Evolutionary conservation across 148 eudicot species (phyloP).

Genomic region (Cornus controversa): DNA sequence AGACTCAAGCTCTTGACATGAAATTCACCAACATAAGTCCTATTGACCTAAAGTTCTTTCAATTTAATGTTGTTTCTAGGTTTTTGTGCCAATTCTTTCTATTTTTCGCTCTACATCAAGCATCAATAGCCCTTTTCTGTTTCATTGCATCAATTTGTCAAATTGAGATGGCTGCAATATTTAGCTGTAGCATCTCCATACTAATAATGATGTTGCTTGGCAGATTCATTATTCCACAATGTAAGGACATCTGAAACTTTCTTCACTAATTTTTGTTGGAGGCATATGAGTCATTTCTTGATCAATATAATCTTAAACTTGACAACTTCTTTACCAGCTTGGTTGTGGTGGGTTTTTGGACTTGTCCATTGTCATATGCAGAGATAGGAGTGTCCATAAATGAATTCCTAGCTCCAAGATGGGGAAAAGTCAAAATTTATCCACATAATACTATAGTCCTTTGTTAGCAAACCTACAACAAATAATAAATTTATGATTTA

Average conservation of each 20-base stretch:
- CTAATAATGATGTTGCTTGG: slow-evolving; percentile 33
- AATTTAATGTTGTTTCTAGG: slow-evolving; percentile 9
- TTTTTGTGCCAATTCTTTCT: slow-evolving; percentile 38
- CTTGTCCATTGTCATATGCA: slow-evolving; percentile 60
- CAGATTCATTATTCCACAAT: slow-evolving; percentile 45
- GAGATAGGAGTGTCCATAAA: slow-evolving; percentile 52
- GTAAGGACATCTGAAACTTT: slow-evolving; percentile 12
- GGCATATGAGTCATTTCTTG: too few relatives aligned
- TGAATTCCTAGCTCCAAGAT: slow-evolving; percentile 62
- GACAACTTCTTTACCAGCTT: slow-evolving; percentile 39
- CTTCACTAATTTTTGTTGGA: not conserved
- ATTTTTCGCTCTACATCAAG: slow-evolving; percentile 30
- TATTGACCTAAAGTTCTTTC: not conserved
- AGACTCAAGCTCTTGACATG: too few relatives aligned
- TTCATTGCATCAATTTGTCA: slow-evolving; percentile 42
- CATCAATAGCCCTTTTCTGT: slow-evolving; percentile 38
- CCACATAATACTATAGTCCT: not conserved
- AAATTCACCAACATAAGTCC: not conserved
- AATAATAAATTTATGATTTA: too few relatives aligned
- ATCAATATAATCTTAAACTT: not conserved
- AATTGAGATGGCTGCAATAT: slow-evolving; percentile 32
- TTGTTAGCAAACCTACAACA: too few relatives aligned
- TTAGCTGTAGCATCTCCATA: slow-evolving; percentile 24
- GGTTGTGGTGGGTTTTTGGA: slow-evolving; percentile 73
- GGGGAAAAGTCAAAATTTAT: slow-evolving; percentile 33